Percentiles rank a stretch among this genome's conserved stretches.
These are phyloP conservation scores for Phytophthora cryptogea DNA, from an alignment of 352 stramenopile species.

Conservation along the genomic window DNA sequence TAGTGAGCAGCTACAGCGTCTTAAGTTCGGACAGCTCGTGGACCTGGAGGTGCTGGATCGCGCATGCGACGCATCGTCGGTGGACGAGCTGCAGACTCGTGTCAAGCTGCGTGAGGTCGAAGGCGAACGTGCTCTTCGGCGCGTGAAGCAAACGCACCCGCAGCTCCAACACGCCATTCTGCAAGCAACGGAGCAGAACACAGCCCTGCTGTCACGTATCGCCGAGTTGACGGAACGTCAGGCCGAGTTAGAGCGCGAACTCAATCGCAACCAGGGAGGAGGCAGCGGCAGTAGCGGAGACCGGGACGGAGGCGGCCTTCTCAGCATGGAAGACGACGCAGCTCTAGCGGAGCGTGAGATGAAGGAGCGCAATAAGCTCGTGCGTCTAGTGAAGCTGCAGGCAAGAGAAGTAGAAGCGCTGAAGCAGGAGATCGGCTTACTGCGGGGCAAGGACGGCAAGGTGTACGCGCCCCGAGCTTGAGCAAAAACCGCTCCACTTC, in stretches of 20 bases:
- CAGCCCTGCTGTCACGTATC: constrained; percentile 75
- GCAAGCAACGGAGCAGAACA: constrained; percentile 85
- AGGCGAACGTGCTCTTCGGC: constrained; percentile 52
- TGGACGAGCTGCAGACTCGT: constrained; percentile 74
- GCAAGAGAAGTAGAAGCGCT: constrained; percentile 90
- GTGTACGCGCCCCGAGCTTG: constrained; percentile 57
- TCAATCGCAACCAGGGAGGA: constrained; percentile 61
- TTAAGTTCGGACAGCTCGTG: constrained; percentile 83
- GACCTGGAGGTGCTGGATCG: constrained; percentile 92
- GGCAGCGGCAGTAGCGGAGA: constrained; percentile 33
- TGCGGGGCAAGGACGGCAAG: constrained; percentile 85
- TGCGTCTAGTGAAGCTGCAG: constrained; percentile 92
- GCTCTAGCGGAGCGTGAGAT: constrained; percentile 69
- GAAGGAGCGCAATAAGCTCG: constrained; percentile 89
- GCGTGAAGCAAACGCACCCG: constrained; percentile 55
- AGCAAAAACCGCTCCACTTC: constrained; percentile 20
- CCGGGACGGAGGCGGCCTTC: constrained; percentile 38
- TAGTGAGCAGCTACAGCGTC: constrained; percentile 78
- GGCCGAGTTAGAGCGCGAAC: constrained; percentile 83
- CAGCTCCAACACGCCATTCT: constrained; percentile 78
- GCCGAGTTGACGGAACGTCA: constrained; percentile 78
- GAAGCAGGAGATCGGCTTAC: constrained; percentile 87
- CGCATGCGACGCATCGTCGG: constrained; percentile 69
- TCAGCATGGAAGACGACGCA: constrained; percentile 46
- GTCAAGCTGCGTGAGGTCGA: constrained; percentile 78